A percentile compares a stretch with the other conserved stretches of the same genome.
These are phyloP conservation scores for Pharnaceum exiguum DNA, from an alignment of 148 eudicot species.

Conservation along the genomic window DNA sequence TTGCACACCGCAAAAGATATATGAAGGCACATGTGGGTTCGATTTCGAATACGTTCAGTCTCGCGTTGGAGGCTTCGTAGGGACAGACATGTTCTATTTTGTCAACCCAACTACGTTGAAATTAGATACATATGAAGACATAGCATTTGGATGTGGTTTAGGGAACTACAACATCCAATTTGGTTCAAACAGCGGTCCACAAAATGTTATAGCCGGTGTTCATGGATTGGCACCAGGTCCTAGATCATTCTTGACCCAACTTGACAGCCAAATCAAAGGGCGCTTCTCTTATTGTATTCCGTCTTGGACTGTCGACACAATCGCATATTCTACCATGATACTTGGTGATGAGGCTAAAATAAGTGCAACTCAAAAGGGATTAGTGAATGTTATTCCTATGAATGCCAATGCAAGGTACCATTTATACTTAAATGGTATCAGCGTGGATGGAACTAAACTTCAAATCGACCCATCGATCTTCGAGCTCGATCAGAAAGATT, in stretches of 20 bases:
- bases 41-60: background rate
- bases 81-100: constrained; percentile 2
- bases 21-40: constrained; percentile 4
- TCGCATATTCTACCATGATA: background rate
- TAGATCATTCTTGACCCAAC: constrained; percentile 9
- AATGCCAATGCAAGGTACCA: background rate
- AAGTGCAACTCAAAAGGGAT: background rate
- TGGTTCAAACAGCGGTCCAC: background rate
- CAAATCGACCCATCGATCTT: constrained; percentile 12
- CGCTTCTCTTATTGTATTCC: constrained; percentile 14
- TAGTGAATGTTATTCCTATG: constrained; percentile 2
- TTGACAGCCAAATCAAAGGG: background rate
- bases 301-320: background rate
- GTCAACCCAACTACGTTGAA: background rate
- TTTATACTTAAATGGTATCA: constrained; percentile 7
- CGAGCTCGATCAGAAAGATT: background rate
- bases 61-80: background rate
- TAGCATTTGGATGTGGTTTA: constrained; percentile 8
- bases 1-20: background rate
- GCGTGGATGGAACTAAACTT: background rate
- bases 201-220: background rate
- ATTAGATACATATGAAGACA: background rate
- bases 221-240: constrained; percentile 2
- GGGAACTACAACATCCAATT: background rate
- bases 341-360: constrained; percentile 15